phyloP scores from a whole-genome alignment of 2,329 filamentous ascomycete species.

The Daldinia sp. region DNA sequence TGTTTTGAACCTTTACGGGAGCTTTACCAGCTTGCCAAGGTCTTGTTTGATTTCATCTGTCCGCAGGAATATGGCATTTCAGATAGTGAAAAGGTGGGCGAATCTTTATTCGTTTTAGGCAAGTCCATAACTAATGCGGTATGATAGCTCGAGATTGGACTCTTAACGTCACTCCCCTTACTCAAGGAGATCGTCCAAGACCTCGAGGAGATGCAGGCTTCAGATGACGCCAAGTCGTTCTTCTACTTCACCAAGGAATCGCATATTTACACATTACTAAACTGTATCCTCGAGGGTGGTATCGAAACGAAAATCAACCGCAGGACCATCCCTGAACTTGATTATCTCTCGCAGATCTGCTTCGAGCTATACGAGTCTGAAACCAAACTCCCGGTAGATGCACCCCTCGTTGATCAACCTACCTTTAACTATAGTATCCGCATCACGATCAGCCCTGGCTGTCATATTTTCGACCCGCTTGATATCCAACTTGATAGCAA shows the following conservation, averaged over 20 bases:
- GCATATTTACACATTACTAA: conserved; percentile 97
- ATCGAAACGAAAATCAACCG: conserved; percentile 97
- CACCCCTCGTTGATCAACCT: conserved; percentile 68
- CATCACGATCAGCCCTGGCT: conserved; percentile 94
- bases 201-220: conserved; percentile 96
- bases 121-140: conserved; percentile 37
- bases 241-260: conserved; percentile 99
- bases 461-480: conserved; percentile 94
- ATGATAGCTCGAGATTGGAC: conserved; percentile 84
- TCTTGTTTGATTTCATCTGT: conserved; percentile 97
- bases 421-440: conserved; percentile 95
- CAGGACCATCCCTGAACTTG: conserved; percentile 94
- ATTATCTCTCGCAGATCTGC: conserved; percentile 97
- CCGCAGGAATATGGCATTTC: conserved; percentile 98
- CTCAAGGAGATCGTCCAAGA: conserved; percentile 98
- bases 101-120: neutral
- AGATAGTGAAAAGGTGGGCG: conserved; percentile 80
- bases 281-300: conserved; percentile 96
- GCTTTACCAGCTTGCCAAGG: conserved; percentile 91
- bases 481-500: conserved; percentile 97
- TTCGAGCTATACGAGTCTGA: conserved; percentile 98
- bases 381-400: conserved; percentile 68
- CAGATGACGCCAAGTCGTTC: conserved; percentile 92
- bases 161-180: conserved; percentile 91
- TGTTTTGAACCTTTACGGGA: conserved; percentile 90